Base-by-base conservation (phyloP, 1,139 yeast genomes). In the Debaryomycetaceae sp. region DNA sequence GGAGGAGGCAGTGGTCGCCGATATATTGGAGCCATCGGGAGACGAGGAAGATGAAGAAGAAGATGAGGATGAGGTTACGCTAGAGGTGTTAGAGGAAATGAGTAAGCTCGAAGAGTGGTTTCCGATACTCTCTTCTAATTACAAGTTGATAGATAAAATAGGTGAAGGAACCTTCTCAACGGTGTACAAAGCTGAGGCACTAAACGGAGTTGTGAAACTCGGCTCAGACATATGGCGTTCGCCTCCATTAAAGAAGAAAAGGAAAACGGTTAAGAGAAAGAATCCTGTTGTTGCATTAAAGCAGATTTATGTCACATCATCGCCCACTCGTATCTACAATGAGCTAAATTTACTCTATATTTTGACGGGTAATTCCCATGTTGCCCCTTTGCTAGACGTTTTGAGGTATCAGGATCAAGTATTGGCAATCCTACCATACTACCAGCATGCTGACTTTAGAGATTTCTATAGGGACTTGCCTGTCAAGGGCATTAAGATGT, bases 141-240 rank as follows among this genome's bases (percentile, higher is more conserved):
- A 86, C 58, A 72, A 82, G 37, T 68, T 93, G 23, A 66, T 87
- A 34, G 95, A 88, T 55, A 87, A 91, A 60, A 87, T 91, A 52
- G 99, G 99, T 9, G 97, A 91, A 62, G 97, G 98, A 24, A 90
- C 98, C 0, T 90, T 90, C 58, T 87, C 96, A 22, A 81, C 90
- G 1, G 97, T 93, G 5, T 93, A 89, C 72, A 86, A 86, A 59
- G 97, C 98, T 0, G 83, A 83, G 49, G 96, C 91, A 45, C 60
- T 83, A 42, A 69, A 69, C 46, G 80, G 78, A 1, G 56, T 68
- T 11, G 64, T 65, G 41, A 68, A 57, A 51, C 58, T 66, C 47
- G 72, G 69, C 17, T 63, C 68, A 35, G 80, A 64, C 48, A 62
- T 66, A 38, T 75, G 80, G 79, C 70, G 66, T 50, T 69, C 76